Evolutionary conservation across 2,329 filamentous ascomycete genomes (phyloP).

Genomic region (Cladosporium halotolerans): DNA sequence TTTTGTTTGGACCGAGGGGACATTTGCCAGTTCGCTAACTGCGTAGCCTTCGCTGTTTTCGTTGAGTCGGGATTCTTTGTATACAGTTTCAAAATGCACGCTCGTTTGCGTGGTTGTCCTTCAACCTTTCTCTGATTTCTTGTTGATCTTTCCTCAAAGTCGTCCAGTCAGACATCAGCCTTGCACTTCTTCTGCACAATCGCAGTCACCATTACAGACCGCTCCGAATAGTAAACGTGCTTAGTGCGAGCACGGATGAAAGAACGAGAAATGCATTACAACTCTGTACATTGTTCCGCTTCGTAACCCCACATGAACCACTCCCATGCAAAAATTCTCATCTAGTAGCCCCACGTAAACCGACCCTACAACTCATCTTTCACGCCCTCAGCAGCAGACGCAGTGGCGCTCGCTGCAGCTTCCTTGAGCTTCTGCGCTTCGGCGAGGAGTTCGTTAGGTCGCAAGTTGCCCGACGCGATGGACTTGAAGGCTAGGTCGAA

Average conservation of each 20-base stretch:
- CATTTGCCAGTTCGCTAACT: too few relatives aligned
- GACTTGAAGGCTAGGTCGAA: constrained; percentile 60
- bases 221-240: too few relatives aligned
- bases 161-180: too few relatives aligned
- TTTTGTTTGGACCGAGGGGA: background rate
- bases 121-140: too few relatives aligned
- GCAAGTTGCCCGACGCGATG: constrained; percentile 8
- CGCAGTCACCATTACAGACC: too few relatives aligned
- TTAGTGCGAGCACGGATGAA: background rate
- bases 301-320: background rate
- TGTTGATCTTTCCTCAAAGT: too few relatives aligned
- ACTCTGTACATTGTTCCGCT: constrained; percentile 5
- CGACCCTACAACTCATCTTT: constrained; percentile 7
- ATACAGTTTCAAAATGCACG: too few relatives aligned
- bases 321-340: background rate
- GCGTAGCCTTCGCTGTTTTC: too few relatives aligned
- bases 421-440: background rate
- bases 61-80: too few relatives aligned
- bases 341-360: background rate
- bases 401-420: background rate
- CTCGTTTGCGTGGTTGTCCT: too few relatives aligned
- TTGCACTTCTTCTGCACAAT: too few relatives aligned
- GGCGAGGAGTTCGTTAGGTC: background rate
- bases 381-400: background rate
- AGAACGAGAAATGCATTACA: constrained; percentile 6